Evolutionary conservation across 2,329 filamentous ascomycete genomes (phyloP).

Genomic region (Elsinoe ampelina): DNA sequence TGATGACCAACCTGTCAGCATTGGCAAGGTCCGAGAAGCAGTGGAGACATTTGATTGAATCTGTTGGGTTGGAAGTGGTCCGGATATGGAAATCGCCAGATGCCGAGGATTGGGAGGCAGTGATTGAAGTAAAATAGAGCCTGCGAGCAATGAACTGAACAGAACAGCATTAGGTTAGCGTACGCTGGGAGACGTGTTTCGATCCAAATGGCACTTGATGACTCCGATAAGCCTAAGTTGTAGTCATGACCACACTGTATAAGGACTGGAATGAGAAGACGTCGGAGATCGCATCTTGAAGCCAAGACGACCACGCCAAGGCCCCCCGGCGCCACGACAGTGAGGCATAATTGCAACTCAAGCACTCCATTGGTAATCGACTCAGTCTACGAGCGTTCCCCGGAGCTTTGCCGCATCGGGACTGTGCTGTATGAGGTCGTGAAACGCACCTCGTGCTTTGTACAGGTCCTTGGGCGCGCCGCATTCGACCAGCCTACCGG

Average conservation of each 20-base stretch:
- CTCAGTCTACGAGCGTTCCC: not conserved
- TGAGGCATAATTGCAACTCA: too few relatives aligned
- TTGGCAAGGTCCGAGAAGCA: conserved; percentile 25
- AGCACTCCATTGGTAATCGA: too few relatives aligned
- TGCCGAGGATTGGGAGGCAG: not conserved
- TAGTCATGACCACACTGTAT: too few relatives aligned
- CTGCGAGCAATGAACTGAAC: too few relatives aligned
- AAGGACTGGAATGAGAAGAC: too few relatives aligned
- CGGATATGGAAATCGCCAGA: conserved; percentile 21
- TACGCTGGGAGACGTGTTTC: too few relatives aligned
- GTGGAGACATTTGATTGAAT: conserved; percentile 24
- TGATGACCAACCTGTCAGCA: conserved; percentile 41
- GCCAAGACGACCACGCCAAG: too few relatives aligned
- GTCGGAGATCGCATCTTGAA: too few relatives aligned
- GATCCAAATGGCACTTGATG: too few relatives aligned
- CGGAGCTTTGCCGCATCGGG: not conserved
- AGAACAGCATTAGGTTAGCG: too few relatives aligned
- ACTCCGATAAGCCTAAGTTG: too few relatives aligned
- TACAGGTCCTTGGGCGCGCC: conserved; percentile 20
- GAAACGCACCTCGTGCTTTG: conserved; percentile 9
- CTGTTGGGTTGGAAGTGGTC: conserved; percentile 23
- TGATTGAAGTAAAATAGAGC: not conserved
- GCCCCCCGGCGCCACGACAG: too few relatives aligned
- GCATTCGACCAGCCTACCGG: conserved; percentile 38
- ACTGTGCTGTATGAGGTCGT: not conserved